Evolutionary conservation across 768 basidiomycete species (phyloP).

Genomic region (Leucocoprinus sp.): DNA sequence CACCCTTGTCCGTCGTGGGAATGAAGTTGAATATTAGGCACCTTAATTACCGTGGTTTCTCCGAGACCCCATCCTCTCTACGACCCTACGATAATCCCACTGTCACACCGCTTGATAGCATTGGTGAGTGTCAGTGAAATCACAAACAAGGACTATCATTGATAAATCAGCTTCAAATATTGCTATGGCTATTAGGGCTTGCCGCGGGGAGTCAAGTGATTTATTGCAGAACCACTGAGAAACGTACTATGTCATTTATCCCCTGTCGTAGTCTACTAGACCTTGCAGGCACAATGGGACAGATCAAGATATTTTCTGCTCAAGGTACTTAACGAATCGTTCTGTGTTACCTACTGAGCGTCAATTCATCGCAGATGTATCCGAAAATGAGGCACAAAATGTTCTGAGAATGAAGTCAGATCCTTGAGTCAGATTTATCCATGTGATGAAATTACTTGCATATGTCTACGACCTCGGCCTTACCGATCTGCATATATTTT

Average conservation of each 20-base stretch:
- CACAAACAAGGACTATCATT: neutral
- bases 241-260: constrained; percentile 66
- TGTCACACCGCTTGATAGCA: constrained; percentile 34
- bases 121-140: constrained; percentile 21
- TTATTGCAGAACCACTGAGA: constrained; percentile 55
- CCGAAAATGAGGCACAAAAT: constrained; percentile 29
- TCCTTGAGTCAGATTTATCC: constrained; percentile 61
- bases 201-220: constrained; percentile 56
- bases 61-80: neutral
- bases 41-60: constrained; percentile 2
- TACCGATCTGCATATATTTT: constrained; percentile 77
- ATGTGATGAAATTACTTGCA: constrained; percentile 57
- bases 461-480: constrained; percentile 68
- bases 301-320: constrained; percentile 54
- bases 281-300: constrained; percentile 47
- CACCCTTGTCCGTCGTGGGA: neutral
- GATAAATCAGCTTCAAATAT: constrained; percentile 48
- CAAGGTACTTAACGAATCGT: constrained; percentile 33
- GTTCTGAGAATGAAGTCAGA: constrained; percentile 49
- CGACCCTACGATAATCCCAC: constrained; percentile 10
- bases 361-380: constrained; percentile 41
- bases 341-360: neutral
- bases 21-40: neutral
- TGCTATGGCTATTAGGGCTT: constrained; percentile 64
- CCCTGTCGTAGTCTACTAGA: no score